These are phyloP conservation scores for Blastobotrys buckinghamii DNA, from an alignment of 1,139 yeast species.

Conservation along the genomic window DNA sequence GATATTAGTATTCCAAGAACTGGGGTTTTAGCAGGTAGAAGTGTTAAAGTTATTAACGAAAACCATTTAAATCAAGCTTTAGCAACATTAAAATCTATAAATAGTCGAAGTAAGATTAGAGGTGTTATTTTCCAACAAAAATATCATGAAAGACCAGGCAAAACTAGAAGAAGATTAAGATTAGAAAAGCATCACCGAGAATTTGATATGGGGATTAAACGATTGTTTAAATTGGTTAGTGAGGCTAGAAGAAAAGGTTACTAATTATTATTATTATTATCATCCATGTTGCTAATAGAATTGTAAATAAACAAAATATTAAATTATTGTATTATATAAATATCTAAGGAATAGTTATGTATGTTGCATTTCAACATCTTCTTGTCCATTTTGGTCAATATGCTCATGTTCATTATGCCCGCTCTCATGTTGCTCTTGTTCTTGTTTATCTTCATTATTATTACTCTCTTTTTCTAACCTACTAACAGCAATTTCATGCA, in stretches of 20 bases:
- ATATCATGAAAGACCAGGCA: constrained; percentile 34
- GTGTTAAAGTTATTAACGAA: constrained; percentile 25
- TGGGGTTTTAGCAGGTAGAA: constrained; percentile 33
- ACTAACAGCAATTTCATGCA: constrained; percentile 1
- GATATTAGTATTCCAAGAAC: constrained; percentile 25
- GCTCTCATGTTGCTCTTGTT: neutral
- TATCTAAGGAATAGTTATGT: too few species aligned
- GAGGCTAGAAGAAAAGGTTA: constrained; percentile 36
- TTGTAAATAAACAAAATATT: neutral
- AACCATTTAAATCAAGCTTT: constrained; percentile 25
- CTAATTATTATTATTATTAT: constrained; percentile 14
- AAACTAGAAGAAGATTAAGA: constrained; percentile 29
- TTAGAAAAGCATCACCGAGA: constrained; percentile 31
- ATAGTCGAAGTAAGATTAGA: constrained; percentile 28
- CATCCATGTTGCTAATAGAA: neutral
- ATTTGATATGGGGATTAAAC: constrained; percentile 32
- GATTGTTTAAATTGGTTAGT: constrained; percentile 32
- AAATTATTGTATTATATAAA: neutral
- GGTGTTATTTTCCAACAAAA: constrained; percentile 27
- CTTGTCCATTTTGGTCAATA: too few species aligned
- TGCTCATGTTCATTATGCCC: too few species aligned
- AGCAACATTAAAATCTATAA: constrained; percentile 26
- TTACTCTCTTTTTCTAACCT: constrained; percentile 1
- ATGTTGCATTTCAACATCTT: neutral
- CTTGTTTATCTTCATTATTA: neutral